Evolutionary conservation across 495 filamentous ascomycete species (phyloP), one percentile per base, ranked within the genome.

Genomic region (Hamigera avellanea): DNA sequence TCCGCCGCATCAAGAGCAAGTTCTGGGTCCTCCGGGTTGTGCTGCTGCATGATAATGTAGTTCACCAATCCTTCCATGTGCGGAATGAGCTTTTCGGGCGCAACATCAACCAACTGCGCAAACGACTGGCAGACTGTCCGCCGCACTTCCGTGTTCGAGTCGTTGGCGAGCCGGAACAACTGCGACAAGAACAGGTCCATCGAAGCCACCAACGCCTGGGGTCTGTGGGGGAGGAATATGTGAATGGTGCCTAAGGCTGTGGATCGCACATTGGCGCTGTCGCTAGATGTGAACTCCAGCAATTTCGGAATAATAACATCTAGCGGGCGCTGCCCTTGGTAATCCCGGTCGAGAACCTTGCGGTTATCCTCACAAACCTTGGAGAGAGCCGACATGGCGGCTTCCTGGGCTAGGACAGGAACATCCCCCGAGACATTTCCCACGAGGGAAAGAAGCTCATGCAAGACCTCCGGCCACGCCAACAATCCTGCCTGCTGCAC

Each of bases 331-430:
- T 93, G 78, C 35, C 86, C 85, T 40, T 83, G 69, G 49, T 93
- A 83, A 28, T 93, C 86, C 45, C 77, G 72, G 57, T 95, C 86
- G 38, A 99, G 64, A 39, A 83, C 67, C 48, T 82, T 82, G 53
- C 78, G 82, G 59, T 89, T 95, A 59, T 99, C 91, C 57, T 96
- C 87, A 60, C 93, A 99, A 45, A 96, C 84, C 66, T 95, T 96
- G 44, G 79, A 66, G 53, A 99, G 67, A 9, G 91, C 86, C 16
- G 80, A 76, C 83, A 95, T 94, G 33, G 86, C 86, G 41, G 87
- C 89, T 54, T 99, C 93, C 49, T 94, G 89, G 8, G 80, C 75
- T 42, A 80, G 71, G 23, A 68, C 56, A 2, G 83, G 62, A 10
- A 75, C 62, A 42, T 80, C 73, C 2, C 85, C 81, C 10, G 61